Evolutionary conservation across 2,329 filamentous ascomycete genomes (phyloP), one percentile per base, ranked within the genome.

Genomic region (Chaetomium strumarium): DNA sequence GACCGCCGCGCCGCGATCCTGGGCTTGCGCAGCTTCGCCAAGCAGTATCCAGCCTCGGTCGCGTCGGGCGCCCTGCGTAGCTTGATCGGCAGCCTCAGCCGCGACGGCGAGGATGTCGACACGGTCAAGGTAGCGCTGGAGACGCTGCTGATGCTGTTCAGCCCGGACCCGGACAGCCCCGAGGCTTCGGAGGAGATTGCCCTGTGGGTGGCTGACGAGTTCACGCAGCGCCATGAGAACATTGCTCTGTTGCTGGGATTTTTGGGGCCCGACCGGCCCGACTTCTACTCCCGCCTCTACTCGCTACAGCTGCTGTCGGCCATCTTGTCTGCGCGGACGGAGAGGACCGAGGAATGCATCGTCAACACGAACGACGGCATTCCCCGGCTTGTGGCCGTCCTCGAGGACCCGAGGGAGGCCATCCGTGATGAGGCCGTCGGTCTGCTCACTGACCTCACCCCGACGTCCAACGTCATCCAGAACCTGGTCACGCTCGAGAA

Each of bases 191-290:
- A 97, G 59, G 93, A 99, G 70, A 95, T 99, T 62, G 87, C 87
- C 16, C 75, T 97, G 29, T 99, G 93, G 90, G 78, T 99, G 54
- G 93, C 93, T 49, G 93, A 99, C 71, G 92, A 97, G 70, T 99
- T 99, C 68, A 96, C 93, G 33, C 91, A 96, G 76, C 85, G 89
- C 58, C 91, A 96, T 80, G 92, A 97, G 72, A 97, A 99, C 68
- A 92, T 96, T 56, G 92, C 89, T 2, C 76, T 93, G 14, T 80
- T 99, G 20, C 81, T 99, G 55, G 87, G 93, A 66, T 87, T 99
- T 51, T 79, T 99, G 59, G 91, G 96, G 60, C 83, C 84, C 12
- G 92, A 96, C 60, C 83, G 85, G 13, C 78, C 77, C 60, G 91
- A 96, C 63, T 95, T 96, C 64, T 96, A 95, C 70, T 88, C 90